Evolutionary conservation across 2,329 filamentous ascomycete species (phyloP).

Genomic region (Atkinsonella hypoxylon): DNA sequence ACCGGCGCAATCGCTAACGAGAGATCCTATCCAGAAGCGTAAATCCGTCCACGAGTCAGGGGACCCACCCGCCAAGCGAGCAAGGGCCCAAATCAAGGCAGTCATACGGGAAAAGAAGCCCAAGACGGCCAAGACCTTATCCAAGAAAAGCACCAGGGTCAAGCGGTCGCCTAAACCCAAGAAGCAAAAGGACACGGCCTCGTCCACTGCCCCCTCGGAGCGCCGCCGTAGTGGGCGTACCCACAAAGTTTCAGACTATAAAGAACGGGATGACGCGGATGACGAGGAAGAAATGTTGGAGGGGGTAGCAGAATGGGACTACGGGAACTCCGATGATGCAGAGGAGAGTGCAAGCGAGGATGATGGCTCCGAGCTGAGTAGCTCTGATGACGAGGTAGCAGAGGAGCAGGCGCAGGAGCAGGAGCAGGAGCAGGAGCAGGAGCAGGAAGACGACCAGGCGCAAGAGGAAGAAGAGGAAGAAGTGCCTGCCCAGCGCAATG

Average conservation of each 20-base stretch:
- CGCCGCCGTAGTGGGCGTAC: conserved; percentile 45
- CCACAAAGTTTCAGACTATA: conserved; percentile 35
- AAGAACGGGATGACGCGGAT: conserved; percentile 44
- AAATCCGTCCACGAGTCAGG: conserved; percentile 39
- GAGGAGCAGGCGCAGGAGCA: conserved; percentile 5
- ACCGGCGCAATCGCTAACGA: conserved; percentile 12
- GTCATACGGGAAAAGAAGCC: conserved; percentile 26
- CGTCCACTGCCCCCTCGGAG: conserved; percentile 27
- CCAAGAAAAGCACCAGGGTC: conserved; percentile 15
- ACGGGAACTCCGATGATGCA: conserved; percentile 26
- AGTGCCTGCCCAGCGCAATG: conserved; percentile 15
- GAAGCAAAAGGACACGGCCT: conserved; percentile 17
- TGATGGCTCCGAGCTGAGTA: conserved; percentile 3
- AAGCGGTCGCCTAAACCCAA: conserved; percentile 20
- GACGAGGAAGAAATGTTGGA: conserved; percentile 51
- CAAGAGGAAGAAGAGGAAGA: conserved; percentile 9
- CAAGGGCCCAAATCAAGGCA: conserved; percentile 25
- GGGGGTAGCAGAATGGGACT: conserved; percentile 48
- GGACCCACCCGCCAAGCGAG: conserved; percentile 30
- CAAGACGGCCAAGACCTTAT: conserved; percentile 22
- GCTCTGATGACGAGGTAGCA: conserved; percentile 8
- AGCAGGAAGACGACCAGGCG: conserved; percentile 2
- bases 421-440: not conserved
- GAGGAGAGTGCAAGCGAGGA: conserved; percentile 13
- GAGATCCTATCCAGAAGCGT: conserved; percentile 36